Evolutionary conservation across 495 filamentous ascomycete species (phyloP), one percentile per base, ranked within the genome.

Genomic region (Penicillium ochrochloron): DNA sequence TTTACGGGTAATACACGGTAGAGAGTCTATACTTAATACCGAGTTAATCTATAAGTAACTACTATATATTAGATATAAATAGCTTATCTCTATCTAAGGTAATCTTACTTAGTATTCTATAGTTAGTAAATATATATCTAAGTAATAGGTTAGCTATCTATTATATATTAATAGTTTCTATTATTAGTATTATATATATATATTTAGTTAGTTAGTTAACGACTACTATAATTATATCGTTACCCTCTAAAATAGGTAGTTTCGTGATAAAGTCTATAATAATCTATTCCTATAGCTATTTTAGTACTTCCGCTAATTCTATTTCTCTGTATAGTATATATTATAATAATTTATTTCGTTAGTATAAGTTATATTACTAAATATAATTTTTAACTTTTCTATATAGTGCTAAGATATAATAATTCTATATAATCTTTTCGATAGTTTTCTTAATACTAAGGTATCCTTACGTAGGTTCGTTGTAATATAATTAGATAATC

Each of bases 161-260:
- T n/a, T n/a, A n/a, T n/a, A n/a, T n/a, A n/a, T n/a, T n/a, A n/a
- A n/a, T n/a, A n/a, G n/a, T n/a, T n/a, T n/a, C n/a, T n/a, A 21
- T 44, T 19, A 10, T 42, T 19, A 17, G 14, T 9, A 42, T 42
- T 42, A 27, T 12, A 23, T 48, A 42, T n/a, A n/a, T 17, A 14
- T 50, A 31, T 54, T 62, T 62, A 11, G 34, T 54, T 5, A 62
- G 25, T 14, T 21, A 37, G 4, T 62, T 37, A 2, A 60, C 27
- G 4, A 56, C 33, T 34, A 56, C 29, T 35, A 56, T 35, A n/a
- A 39, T 34, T 39, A 19, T 34, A 34, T 56, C 15, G 11, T 19
- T n/a, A n/a, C n/a, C 31, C 34, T 19, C 2, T 31, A 34, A 21
- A 37, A 23, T 25, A 19, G 4, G 48, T 29, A 51, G 21, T 42